phyloP scores from a whole-genome alignment of 306 rosid genomes.

The Canavalia ensiformis region DNA sequence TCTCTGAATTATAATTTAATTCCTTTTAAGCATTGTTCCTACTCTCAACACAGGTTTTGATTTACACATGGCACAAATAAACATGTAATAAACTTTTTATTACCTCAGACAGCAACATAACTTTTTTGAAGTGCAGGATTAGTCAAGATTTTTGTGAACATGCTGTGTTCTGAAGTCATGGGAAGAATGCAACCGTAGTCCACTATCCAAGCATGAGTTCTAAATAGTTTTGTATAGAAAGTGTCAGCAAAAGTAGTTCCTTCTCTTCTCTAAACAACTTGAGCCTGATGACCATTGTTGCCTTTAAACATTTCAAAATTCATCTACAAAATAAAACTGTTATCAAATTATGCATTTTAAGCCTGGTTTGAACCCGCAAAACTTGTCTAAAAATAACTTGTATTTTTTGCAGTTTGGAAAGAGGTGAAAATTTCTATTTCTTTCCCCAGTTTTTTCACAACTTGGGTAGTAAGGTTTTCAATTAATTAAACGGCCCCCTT shows the following conservation, averaged over 20 bases:
- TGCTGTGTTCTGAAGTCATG: not conserved
- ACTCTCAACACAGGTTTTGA: constrained; percentile 2
- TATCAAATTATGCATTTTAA: not conserved
- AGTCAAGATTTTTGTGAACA: not conserved
- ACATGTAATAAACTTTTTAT: not conserved
- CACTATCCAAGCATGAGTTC: constrained; percentile 1
- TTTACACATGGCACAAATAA: not conserved
- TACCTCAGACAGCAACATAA: not conserved
- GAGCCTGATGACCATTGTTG: not conserved
- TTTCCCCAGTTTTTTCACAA: constrained; percentile 4
- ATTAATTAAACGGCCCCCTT: not conserved
- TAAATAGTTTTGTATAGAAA: not conserved
- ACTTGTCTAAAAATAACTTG: not conserved
- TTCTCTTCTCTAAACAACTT: not conserved
- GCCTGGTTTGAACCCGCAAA: not conserved
- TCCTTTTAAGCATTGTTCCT: not conserved
- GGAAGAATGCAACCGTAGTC: not conserved
- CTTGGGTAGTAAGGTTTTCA: not conserved
- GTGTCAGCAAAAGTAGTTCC: constrained; percentile 7
- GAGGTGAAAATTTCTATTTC: not conserved
- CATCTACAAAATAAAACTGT: not conserved
- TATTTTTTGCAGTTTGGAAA: not conserved
- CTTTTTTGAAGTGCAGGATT: not conserved
- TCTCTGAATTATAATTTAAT: not conserved
- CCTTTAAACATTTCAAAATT: not conserved